Base-by-base conservation (phyloP, 176 grass and related monocot genomes). In the Bothriochloa decipiens region DNA sequence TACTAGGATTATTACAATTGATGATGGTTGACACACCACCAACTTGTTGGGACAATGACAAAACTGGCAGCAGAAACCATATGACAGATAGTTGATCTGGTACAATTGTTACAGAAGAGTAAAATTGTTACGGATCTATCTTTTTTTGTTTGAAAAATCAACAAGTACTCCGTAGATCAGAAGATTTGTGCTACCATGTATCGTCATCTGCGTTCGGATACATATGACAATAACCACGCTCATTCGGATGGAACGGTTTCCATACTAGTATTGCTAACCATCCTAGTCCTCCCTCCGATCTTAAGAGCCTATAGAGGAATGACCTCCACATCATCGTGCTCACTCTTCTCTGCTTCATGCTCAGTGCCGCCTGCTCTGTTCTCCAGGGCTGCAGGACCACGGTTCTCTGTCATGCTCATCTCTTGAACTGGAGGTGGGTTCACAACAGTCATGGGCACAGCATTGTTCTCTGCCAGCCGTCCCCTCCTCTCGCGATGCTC, bases 401-500 rank as follows among this genome's bases (percentile, higher is more conserved):
- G 87, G 40, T 12, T 89, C 75, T 87, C 90, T 5, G 68, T 1
- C 78, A 90, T 75, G 68, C 76, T 92, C 93, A 96, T 99, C 86
- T 96, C 93, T 47, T 99, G 96, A 63, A 96, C 67, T 0, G 88
- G 81, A 36, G 93, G 93, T 1, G 96, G 91, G 69, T 96, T 99
- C 37, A 99, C 92, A n/a, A 96, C 90, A 2, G 96, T 96, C 96
- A 93, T 95, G 7, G 76, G 91, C 77, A 87, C 78, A 0, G 83
- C 81, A 23, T 52, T 83, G 83, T 87, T 90, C 62, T 95, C 93
- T n/a, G 86, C 88, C 13, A 95, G 89, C 28, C 87, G 91, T 8
- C 93, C 87, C 77, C 76, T 95, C 87, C 94, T 93, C 86, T 98
- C 96, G 1, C 93, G 87, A 69, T 98, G 96, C 83, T 98, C 96